Evolutionary conservation across 2,329 filamentous ascomycete genomes (phyloP), one percentile per base, ranked within the genome.

Genomic region (Penicillium palitans): DNA sequence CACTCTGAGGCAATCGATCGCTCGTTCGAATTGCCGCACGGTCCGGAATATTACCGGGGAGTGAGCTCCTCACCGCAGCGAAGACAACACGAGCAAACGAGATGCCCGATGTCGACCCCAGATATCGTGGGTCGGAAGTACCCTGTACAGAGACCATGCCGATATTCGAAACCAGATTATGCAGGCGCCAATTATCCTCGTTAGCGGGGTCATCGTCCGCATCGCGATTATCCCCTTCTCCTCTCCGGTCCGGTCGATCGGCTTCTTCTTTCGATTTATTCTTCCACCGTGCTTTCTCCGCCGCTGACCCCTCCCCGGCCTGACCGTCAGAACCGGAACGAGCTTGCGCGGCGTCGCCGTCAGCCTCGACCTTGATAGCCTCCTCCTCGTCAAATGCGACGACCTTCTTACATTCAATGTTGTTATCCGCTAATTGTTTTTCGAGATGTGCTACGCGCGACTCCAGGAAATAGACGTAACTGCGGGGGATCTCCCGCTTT

Each of bases 11-110:
- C 67, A 62, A 81, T 75, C 71, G 70, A 70, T 85, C 86, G 62
- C 83, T 85, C 4, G 86, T 83, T 54, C 82, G 81, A 52, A 85
- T 79, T 51, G 85, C 83, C 35, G 81, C 83, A 65, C 86, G 87
- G 66, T 91, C 89, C 12, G 87, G 88, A 47, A 78, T 80, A 6
- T 77, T 77, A 9, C 78, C 76, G 1, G 83, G 80, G 6, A 86
- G 81, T 1, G 89, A 90, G 67, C 87, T 88, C 73, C 96, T 95
- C 47, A 98, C 91, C 1, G 93, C 93, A 10, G 93, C 92, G 72
- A 96, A 95, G 12, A 98, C 93, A 13, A 98, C 91, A 57, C 91
- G 85, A 6, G 93, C 93, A 78, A 98, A 98, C 0, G 93, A 96
- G 51, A 98, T 95, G 17, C 93, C 93, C 2, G 91, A 93, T 1